Base-by-base conservation (phyloP, 2,329 filamentous ascomycete species). In the Shiraia sp. region DNA sequence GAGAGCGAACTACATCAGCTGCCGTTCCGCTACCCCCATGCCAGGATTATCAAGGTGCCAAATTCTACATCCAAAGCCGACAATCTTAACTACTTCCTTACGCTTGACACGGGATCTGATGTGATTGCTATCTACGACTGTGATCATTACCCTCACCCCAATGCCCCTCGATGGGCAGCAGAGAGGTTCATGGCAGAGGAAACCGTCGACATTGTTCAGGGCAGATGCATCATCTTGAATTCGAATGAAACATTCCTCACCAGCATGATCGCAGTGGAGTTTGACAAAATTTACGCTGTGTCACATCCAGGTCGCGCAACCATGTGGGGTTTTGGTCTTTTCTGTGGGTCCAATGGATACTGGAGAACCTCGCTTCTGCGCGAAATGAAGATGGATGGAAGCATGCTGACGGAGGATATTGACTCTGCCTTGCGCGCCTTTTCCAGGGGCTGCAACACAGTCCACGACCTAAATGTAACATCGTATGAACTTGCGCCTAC, bases 231-330 rank as follows among this genome's bases (percentile, higher is more conserved):
- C 13, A 65, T 75, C 36, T 73, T 73, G 55, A 75, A 75, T 49
- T 64, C 73, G 7, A 55, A 59, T 8, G 66, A 69, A n/a, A 66
- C 63, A 5, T 65, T 72, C 49, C 58, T 72, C 17, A 68, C 73
- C 1, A 63, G 59, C 22, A 70, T 75, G 64, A 73, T 75, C 22
- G 63, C 69, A 1, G 65, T 75, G 26, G 73, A 75, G 42, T 75
- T 75, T 41, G 72, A 75, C 57, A 75, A 75, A 53, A 75, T 75
- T 42, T 75, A 75, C 45, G 72, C 72, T 5, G 72, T 74, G 15
- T 74, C 72, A 8, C 73, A 75, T 49, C 72, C 73, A 1, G 73
- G 73, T 5, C 64, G 73, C 12, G 61, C 70, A 9, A 60, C 66
- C n/a, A 67, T 75, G 59, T 73, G 65, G 47, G 66, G 62, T 6